Conservation (phyloP, 768 basidiomycete genomes). For the Tephrocybe sp. region DNA sequence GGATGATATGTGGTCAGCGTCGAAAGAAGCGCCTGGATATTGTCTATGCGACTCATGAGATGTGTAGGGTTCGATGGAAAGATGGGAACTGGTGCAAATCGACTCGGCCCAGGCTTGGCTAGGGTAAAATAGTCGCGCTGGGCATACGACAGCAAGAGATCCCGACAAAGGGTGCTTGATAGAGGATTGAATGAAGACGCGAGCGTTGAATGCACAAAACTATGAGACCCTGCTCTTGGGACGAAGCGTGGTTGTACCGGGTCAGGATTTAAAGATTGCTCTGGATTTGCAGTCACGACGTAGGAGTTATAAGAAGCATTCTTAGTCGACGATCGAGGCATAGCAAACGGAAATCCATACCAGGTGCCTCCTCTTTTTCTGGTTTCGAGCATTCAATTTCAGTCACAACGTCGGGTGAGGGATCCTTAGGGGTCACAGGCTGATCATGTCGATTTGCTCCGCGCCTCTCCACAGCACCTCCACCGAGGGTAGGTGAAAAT, state of each 20-base stretch:
- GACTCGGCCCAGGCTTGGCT: background rate
- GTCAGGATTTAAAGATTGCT: too few species aligned
- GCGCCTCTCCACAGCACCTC: background rate
- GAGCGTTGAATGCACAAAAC: too few species aligned
- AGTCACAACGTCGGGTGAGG: background rate
- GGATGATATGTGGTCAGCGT: conserved; percentile 2
- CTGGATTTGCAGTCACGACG: too few species aligned
- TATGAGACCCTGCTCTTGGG: too few species aligned
- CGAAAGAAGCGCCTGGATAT: conserved; percentile 1
- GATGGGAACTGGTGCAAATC: background rate
- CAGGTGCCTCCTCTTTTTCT: background rate
- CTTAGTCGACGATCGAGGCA: too few species aligned
- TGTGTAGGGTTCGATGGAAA: background rate
- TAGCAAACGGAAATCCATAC: too few species aligned
- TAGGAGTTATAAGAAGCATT: too few species aligned
- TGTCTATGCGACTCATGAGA: background rate
- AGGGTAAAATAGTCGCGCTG: conserved; percentile 1
- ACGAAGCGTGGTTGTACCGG: too few species aligned
- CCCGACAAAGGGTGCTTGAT: conserved; percentile 3
- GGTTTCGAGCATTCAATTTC: background rate
- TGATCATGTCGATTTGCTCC: background rate
- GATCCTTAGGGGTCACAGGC: background rate
- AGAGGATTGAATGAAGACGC: conserved; percentile 4
- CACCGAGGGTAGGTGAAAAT: background rate
- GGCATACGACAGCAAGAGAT: conserved; percentile 1